phyloP scores from a whole-genome alignment of 108 stramenopile genomes.

The Skeletonema tropicum region DNA sequence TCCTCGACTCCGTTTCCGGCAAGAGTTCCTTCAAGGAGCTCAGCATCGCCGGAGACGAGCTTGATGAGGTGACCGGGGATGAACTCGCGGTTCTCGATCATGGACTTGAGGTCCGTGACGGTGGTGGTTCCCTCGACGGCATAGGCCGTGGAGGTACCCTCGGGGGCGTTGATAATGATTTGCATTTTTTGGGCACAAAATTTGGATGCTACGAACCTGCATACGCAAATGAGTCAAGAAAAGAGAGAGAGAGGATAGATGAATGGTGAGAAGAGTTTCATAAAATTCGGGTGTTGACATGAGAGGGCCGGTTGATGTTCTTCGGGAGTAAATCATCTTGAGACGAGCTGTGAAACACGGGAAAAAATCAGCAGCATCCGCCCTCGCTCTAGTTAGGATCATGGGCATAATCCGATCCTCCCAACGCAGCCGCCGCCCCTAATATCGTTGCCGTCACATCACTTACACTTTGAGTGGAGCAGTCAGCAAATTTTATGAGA shows the following conservation, averaged over 20 bases:
- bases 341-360: neutral
- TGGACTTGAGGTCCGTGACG: conserved; percentile 83
- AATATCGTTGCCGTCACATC: neutral
- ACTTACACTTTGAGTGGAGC: conserved; percentile 12
- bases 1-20: conserved; percentile 83
- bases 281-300: neutral
- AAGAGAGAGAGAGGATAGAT: conserved; percentile 9
- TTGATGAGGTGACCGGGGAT: conserved; percentile 81
- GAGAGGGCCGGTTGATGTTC: neutral
- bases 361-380: neutral
- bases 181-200: conserved; percentile 60
- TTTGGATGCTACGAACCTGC: conserved; percentile 80
- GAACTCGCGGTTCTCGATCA: conserved; percentile 90
- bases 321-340: neutral
- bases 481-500: conserved; percentile 18
- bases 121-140: conserved; percentile 81
- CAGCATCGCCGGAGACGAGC: conserved; percentile 68
- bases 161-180: conserved; percentile 69
- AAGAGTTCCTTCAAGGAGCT: conserved; percentile 78
- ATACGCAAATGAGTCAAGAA: neutral
- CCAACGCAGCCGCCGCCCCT: neutral
- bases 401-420: neutral
- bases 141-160: conserved; percentile 71
- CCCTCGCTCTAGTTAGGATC: neutral
- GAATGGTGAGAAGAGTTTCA: neutral